Evolutionary conservation across 176 grass and related monocot species (phyloP), one percentile per base, ranked within the genome.

Genomic region (Raddia distichophylla): DNA sequence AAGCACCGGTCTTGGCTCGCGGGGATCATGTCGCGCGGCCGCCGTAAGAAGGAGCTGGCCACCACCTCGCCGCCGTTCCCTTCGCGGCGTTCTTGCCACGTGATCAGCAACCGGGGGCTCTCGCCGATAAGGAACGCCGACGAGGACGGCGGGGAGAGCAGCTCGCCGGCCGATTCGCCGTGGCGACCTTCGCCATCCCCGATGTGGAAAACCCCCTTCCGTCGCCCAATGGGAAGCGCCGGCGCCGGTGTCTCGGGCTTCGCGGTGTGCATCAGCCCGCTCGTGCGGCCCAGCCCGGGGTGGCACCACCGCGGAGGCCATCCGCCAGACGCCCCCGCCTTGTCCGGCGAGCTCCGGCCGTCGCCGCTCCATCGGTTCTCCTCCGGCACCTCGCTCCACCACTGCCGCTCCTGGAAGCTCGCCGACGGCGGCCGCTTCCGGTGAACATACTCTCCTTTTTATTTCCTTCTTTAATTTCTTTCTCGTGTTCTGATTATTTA

Each of bases 321-420:
- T 42, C 40, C 18, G 10, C 65, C 33, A 66, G 80, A 64, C 52
- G 82, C 60, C 37, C 14, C 73, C 50, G 58, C 68, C 16, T 60
- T 90, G 75, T 61, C 82, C n/a, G 64, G 77, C 67, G 87, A 97
- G 8, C 92, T 94, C 54, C 85, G 76, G 27, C 54, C 89, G 32
- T 91, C 94, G 8, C 85, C 73, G 6, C 87, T 94, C 69, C 94
- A 90, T 59, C 83, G 74, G 0, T 87, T 77, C 60, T 43, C 76
- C 42, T 18, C 85, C 73, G 68, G 64, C 8, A 47, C 83, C 32
- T 84, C 88, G 0, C 86, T 98, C 6, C 67, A 58, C 34, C 90
- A 92, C 71, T 89, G 90, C 78, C 81, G 95, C 43, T 98, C 95
- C 75, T 86, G 88, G 80, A 98, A 94, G 82, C 85, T 93, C 33